Conservation (phyloP, 352 stramenopile species). For the Blastocystis sp. region DNA sequence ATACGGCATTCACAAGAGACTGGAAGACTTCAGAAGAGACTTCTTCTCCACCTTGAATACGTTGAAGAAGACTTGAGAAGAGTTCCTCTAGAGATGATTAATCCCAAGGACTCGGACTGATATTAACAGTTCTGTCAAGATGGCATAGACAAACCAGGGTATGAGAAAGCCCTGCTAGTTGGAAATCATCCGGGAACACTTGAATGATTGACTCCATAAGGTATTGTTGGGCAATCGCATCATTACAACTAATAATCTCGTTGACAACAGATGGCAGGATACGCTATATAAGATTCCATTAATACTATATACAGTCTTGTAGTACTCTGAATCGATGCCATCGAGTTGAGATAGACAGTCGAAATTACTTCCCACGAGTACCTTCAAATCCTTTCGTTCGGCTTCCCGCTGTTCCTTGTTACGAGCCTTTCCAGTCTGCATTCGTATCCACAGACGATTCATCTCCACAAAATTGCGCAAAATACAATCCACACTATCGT, state of each 20-base stretch:
- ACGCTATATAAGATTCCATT: slow-evolving; percentile 5
- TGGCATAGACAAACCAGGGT: slow-evolving; percentile 82
- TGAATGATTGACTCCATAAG: slow-evolving; percentile 96
- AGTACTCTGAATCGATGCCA: slow-evolving; percentile 83
- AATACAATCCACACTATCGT: slow-evolving; percentile 90
- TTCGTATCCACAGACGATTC: slow-evolving; percentile 97
- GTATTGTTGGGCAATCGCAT: slow-evolving; percentile 95
- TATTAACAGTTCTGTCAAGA: slow-evolving; percentile 85
- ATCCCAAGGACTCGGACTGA: slow-evolving; percentile 68
- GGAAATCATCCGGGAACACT: slow-evolving; percentile 94
- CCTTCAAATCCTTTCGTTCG: slow-evolving; percentile 87
- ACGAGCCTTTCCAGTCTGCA: slow-evolving; percentile 82
- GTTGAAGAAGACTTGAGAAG: slow-evolving; percentile 87
- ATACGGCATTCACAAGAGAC: slow-evolving; percentile 69
- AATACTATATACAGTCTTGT: slow-evolving; percentile 74
- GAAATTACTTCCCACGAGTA: slow-evolving; percentile 94
- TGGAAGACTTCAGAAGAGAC: slow-evolving; percentile 37
- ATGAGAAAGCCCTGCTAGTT: slow-evolving; percentile 87
- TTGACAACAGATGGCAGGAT: slow-evolving; percentile 87
- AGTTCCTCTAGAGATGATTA: slow-evolving; percentile 75
- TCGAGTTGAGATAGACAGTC: slow-evolving; percentile 92
- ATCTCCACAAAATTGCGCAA: slow-evolving; percentile 94
- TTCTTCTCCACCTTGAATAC: slow-evolving; percentile 82
- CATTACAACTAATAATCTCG: slow-evolving; percentile 87
- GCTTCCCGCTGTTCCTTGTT: slow-evolving; percentile 79